Percentiles rank a stretch among this genome's conserved stretches.
phyloP scores from a whole-genome alignment of 1,139 yeast genomes.

The Debaryomycetaceae sp. region DNA sequence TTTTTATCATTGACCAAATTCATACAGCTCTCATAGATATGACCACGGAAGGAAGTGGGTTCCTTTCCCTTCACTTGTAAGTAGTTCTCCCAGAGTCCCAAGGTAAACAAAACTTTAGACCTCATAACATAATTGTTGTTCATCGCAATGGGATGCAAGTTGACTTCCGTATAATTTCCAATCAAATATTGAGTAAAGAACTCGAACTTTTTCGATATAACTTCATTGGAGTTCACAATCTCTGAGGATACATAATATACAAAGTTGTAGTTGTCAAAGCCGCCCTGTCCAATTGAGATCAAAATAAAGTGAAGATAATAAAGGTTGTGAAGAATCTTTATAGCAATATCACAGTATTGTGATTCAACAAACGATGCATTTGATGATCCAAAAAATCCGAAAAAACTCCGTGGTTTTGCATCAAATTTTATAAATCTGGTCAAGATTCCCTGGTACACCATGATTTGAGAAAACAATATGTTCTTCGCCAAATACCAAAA shows the following conservation, averaged over 20 bases:
- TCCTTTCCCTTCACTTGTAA: conserved; percentile 32
- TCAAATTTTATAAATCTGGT: conserved; percentile 28
- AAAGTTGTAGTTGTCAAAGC: conserved; percentile 67
- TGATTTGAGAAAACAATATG: conserved; percentile 47
- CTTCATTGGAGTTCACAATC: conserved; percentile 27
- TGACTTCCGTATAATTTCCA: conserved; percentile 36
- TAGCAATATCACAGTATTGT: conserved; percentile 29
- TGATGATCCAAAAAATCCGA: conserved; percentile 7
- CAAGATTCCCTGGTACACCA: conserved; percentile 56
- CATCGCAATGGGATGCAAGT: conserved; percentile 32
- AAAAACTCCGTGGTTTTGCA: neutral
- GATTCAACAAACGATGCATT: conserved; percentile 15
- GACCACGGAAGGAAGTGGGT: conserved; percentile 22
- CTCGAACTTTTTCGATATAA: conserved; percentile 29
- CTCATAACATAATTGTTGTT: conserved; percentile 34
- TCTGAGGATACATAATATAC: conserved; percentile 56
- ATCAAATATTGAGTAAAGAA: conserved; percentile 37
- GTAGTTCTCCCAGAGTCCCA: conserved; percentile 59
- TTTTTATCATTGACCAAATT: conserved; percentile 34
- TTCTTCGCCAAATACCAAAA: conserved; percentile 41
- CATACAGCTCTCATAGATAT: conserved; percentile 43
- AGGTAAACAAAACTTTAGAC: conserved; percentile 52
- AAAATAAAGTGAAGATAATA: conserved; percentile 55
- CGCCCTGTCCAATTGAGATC: conserved; percentile 63
- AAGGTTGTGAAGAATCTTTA: conserved; percentile 43